Percentiles rank a stretch among this genome's conserved stretches.
phyloP scores from a whole-genome alignment of 176 grass and related monocot species.

The Aegilops tauschii region DNA sequence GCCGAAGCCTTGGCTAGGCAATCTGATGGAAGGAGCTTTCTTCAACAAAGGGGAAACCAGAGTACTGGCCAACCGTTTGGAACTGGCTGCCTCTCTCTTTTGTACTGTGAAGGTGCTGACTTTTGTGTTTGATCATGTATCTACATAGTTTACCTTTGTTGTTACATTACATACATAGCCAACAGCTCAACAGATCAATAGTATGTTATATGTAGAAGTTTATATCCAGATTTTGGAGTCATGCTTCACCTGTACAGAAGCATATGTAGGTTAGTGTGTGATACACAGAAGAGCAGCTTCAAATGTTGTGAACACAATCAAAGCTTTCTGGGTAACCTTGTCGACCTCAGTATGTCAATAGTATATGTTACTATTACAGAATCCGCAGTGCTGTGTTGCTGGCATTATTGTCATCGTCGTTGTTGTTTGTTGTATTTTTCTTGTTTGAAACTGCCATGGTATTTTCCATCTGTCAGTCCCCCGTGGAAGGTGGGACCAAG shows the following conservation, averaged over 20 bases:
- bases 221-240: slow-evolving; percentile 10
- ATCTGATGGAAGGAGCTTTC: slow-evolving; percentile 19
- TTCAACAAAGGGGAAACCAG: slow-evolving; percentile 10
- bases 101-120: slow-evolving; percentile 49
- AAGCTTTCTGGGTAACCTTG: not conserved
- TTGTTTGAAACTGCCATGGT: not conserved
- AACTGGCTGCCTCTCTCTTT: slow-evolving; percentile 9
- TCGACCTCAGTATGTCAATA: not conserved
- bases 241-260: slow-evolving; percentile 23
- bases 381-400: not conserved
- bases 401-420: not conserved
- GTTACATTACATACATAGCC: slow-evolving; percentile 14
- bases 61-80: slow-evolving; percentile 13
- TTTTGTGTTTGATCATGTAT: slow-evolving; percentile 20
- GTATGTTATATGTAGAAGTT: slow-evolving; percentile 21
- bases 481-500: not conserved
- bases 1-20: not conserved
- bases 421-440: not conserved
- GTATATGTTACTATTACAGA: not conserved
- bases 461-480: not conserved
- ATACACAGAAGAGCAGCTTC: slow-evolving; percentile 4
- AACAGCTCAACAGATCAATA: not conserved
- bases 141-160: slow-evolving; percentile 8
- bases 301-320: slow-evolving; percentile 15
- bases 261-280: slow-evolving; percentile 15